Conservation (phyloP, 208 protist species). For the Sergeia podlipaevii region DNA sequence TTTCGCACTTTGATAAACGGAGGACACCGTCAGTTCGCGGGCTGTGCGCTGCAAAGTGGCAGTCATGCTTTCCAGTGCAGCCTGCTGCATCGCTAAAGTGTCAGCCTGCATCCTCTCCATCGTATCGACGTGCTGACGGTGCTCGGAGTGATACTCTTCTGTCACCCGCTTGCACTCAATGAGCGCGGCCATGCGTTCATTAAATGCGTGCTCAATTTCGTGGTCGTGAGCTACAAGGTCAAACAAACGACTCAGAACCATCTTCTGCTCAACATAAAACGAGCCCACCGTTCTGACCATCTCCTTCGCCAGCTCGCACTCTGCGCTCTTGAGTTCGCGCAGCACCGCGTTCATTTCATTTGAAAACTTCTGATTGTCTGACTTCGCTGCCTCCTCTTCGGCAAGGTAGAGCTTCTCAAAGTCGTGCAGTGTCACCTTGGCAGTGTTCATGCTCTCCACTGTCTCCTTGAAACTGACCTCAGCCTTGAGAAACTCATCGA, state of each 20-base stretch:
- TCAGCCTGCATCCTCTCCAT: constrained; percentile 26
- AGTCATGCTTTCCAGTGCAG: constrained; percentile 30
- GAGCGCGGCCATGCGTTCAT: constrained; percentile 25
- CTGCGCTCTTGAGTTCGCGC: not conserved
- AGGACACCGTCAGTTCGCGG: constrained; percentile 10
- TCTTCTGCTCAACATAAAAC: constrained; percentile 14
- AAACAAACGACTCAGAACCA: constrained; percentile 14
- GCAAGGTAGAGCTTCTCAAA: constrained; percentile 23
- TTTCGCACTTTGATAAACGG: not conserved
- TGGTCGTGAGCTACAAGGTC: constrained; percentile 17
- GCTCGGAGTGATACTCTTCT: constrained; percentile 31
- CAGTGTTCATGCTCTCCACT: not conserved
- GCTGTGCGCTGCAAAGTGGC: constrained; percentile 13
- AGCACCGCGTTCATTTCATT: constrained; percentile 1
- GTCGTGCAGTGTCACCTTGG: constrained; percentile 9
- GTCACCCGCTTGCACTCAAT: constrained; percentile 15
- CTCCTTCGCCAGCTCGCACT: constrained; percentile 1
- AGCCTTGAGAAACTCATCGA: constrained; percentile 18
- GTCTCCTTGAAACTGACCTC: constrained; percentile 15
- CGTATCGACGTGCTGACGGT: constrained; percentile 26
- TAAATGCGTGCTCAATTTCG: constrained; percentile 36
- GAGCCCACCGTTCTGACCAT: constrained; percentile 4
- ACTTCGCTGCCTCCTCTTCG: constrained; percentile 17
- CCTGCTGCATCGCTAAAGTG: constrained; percentile 17
- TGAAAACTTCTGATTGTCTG: constrained; percentile 9